These are phyloP conservation scores for Atractiella rhizophila DNA, from an alignment of 768 basidiomycete species.

Conservation along the genomic window DNA sequence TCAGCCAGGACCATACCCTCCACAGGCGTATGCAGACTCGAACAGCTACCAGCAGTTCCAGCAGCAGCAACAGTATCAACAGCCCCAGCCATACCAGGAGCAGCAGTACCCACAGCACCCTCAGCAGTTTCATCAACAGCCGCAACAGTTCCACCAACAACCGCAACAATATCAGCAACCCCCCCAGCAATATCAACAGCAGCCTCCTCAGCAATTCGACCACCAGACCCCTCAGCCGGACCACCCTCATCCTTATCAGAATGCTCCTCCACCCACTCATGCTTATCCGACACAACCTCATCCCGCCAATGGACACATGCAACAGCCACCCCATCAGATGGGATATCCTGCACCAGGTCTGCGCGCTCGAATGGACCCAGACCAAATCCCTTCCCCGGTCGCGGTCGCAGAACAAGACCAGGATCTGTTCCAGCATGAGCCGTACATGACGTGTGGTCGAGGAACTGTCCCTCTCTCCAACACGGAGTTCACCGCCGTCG, in stretches of 20 bases:
- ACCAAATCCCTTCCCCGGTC: conserved; percentile 75
- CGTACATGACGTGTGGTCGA: conserved; percentile 37
- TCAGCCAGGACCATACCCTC: background rate
- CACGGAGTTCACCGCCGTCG: conserved; percentile 63
- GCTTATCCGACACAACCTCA: conserved; percentile 1
- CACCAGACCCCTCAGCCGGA: conserved; percentile 1
- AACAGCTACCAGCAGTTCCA: conserved; percentile 8
- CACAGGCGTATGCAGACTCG: background rate
- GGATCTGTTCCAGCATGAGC: conserved; percentile 40
- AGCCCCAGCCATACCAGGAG: conserved; percentile 1
- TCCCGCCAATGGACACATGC: conserved; percentile 24
- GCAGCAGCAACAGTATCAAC: conserved; percentile 9
- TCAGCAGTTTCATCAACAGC: conserved; percentile 1
- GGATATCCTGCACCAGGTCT: conserved; percentile 39
- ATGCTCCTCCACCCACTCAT: conserved; percentile 5
- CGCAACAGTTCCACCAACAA: conserved; percentile 3
- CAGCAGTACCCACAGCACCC: conserved; percentile 7
- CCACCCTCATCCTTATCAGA: conserved; percentile 10
- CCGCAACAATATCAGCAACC: conserved; percentile 8
- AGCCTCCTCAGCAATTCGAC: conserved; percentile 1
- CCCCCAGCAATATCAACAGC: conserved; percentile 8
- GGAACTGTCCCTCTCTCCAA: conserved; percentile 54
- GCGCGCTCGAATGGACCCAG: conserved; percentile 56
- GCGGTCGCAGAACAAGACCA: conserved; percentile 55
- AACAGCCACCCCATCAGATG: conserved; percentile 43